phyloP scores from a whole-genome alignment of 331 rosid genomes.

The Quercus phellos region DNA sequence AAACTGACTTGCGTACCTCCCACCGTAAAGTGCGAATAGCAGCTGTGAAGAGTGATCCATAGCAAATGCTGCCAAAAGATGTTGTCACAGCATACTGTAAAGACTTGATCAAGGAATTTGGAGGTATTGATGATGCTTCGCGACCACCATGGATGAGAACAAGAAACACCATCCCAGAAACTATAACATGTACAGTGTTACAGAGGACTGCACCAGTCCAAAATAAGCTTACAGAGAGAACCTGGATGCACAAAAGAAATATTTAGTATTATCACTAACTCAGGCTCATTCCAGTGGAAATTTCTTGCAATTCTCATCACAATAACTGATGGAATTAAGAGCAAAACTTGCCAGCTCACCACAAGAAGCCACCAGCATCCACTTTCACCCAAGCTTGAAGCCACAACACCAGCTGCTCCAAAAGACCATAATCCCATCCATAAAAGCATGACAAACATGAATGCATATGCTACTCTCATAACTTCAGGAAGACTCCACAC shows the following conservation, averaged over 20 bases:
- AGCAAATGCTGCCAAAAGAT: constrained; percentile 96
- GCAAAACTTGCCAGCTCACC: constrained; percentile 99
- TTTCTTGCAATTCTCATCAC: constrained; percentile 15
- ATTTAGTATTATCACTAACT: constrained; percentile 22
- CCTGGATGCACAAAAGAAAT: constrained; percentile 46
- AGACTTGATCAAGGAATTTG: constrained; percentile 61
- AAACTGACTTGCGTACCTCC: constrained; percentile 49
- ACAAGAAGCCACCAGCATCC: constrained; percentile 99
- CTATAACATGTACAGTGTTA: constrained; percentile 87
- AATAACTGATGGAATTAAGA: constrained; percentile 41
- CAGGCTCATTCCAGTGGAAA: constrained; percentile 6
- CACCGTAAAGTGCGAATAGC: constrained; percentile 89
- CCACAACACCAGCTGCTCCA: constrained; percentile 98
- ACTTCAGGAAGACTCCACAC: constrained; percentile 84
- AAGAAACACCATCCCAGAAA: constrained; percentile 87
- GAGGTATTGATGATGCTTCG: constrained; percentile 57
- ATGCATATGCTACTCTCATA: constrained; percentile 68
- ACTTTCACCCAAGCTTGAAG: constrained; percentile 84
- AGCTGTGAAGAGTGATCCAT: constrained; percentile 96
- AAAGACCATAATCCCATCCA: constrained; percentile 96
- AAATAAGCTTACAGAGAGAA: constrained; percentile 86
- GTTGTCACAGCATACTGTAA: constrained; percentile 74
- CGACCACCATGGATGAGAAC: constrained; percentile 74
- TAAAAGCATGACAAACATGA: constrained; percentile 75
- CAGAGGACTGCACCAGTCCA: constrained; percentile 97